These are phyloP conservation scores for Hypoxylon perforatum DNA, from an alignment of 495 filamentous ascomycete genomes.

Conservation along the genomic window DNA sequence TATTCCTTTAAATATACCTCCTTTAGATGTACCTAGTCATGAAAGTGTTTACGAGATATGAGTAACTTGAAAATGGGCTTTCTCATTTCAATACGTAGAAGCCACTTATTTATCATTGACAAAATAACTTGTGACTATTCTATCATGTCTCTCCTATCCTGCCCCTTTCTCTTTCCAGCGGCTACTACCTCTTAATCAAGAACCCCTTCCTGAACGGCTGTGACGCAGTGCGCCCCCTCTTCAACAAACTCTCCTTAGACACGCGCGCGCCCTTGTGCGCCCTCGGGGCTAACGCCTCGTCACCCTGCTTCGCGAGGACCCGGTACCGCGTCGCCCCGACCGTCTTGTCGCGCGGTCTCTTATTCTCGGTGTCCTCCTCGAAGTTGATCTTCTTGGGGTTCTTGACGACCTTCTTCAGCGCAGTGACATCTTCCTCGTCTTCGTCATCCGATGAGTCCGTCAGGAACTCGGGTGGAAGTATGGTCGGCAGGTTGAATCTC, in stretches of 20 bases:
- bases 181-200: slow-evolving; percentile 49
- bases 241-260: slow-evolving; percentile 51
- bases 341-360: slow-evolving; percentile 48
- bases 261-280: slow-evolving; percentile 44
- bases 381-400: slow-evolving; percentile 52
- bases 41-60: too few relatives aligned
- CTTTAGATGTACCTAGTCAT: too few relatives aligned
- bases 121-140: too few relatives aligned
- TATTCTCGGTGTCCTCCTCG: slow-evolving; percentile 29
- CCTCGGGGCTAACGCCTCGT: slow-evolving; percentile 54
- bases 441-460: slow-evolving; percentile 55
- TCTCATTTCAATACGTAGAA: too few relatives aligned
- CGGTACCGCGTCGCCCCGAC: slow-evolving; percentile 57
- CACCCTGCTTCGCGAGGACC: slow-evolving; percentile 46
- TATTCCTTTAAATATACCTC: too few relatives aligned
- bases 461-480: slow-evolving; percentile 59
- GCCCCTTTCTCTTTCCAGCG: too few relatives aligned
- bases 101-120: too few relatives aligned
- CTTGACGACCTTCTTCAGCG: slow-evolving; percentile 31
- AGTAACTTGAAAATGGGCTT: too few relatives aligned
- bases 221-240: slow-evolving; percentile 41
- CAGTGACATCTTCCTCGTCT: slow-evolving; percentile 43
- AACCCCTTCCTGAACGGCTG: slow-evolving; percentile 47
- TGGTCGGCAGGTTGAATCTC: slow-evolving; percentile 49
- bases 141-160: too few relatives aligned